Percentiles rank a stretch among this genome's conserved stretches.
These are phyloP conservation scores for Zasmidium angulare DNA, from an alignment of 2,329 filamentous ascomycete genomes.

Conservation along the genomic window DNA sequence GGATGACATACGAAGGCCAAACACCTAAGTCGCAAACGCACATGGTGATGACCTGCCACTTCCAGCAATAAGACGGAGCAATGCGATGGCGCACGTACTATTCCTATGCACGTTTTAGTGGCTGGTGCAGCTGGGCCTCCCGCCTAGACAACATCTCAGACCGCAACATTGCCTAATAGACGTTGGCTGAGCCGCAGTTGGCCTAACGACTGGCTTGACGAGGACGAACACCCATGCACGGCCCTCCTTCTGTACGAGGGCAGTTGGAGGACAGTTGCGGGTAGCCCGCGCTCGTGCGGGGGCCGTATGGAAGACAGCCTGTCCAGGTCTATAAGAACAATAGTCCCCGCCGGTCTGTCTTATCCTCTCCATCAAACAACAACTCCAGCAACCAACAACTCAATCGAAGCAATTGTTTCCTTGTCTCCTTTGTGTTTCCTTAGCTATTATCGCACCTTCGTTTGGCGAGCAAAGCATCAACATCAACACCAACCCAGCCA, in stretches of 20 bases:
- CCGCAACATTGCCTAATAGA: background rate
- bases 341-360: background rate
- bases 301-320: background rate
- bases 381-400: background rate
- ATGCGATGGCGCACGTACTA: background rate
- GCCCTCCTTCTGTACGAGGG: background rate
- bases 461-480: background rate
- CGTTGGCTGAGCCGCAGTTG: background rate
- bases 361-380: background rate
- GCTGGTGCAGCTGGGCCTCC: background rate
- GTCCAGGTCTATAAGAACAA: background rate
- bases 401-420: background rate
- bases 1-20: background rate
- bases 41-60: background rate
- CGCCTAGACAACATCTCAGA: background rate
- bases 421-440: conserved; percentile 11
- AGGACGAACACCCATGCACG: background rate
- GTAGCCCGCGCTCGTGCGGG: background rate
- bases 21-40: background rate
- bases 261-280: too few relatives aligned
- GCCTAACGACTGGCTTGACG: background rate
- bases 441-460: conserved; percentile 2
- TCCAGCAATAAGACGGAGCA: background rate
- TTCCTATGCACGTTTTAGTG: background rate
- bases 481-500: background rate